Evolutionary conservation across 2,329 filamentous ascomycete genomes (phyloP), one percentile per base, ranked within the genome.

Genomic region (Rasamsonia emersonii): DNA sequence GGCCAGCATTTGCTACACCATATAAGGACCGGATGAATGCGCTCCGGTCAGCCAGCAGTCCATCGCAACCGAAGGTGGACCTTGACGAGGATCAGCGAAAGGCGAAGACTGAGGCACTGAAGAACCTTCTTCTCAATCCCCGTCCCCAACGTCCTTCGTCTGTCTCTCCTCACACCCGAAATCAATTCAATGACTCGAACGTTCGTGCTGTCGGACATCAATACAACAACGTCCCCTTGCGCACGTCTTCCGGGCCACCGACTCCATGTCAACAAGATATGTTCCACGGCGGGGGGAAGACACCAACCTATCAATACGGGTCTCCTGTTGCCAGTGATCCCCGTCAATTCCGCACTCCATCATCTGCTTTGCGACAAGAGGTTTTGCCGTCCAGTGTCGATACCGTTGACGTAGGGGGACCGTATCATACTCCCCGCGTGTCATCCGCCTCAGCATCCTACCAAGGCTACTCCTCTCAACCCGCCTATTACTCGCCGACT

Each of bases 1-100:
- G 71, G 3, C 77, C 77, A 17, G 71, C 79, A 2, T 83, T 84
- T 52, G 78, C 80, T 4, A 80, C 78, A 9, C 58, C 64, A 6
- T 67, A 64, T 39, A 59, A 58, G 36, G 60, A 67, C 37, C 55
- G 62, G 31, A 65, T 67, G 52, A 58, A 61, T 30, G 61, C 61
- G 11, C 40, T 64, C 32, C 59, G 58, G 18, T 54, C 60, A 18
- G 44, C 51, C 10, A 56, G 51, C 35, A 52, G 49, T 14, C 51
- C 53, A 6, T 54, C 54, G 5, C 46, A 53, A 10, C 37, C 50
- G 1, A 33, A 41, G 19, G 39, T 37, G 6, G 41, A 48, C 16
- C 43, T 57, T 28, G 48, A 54, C 27, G 62, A 66, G 37, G 50
- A 54, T 11, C 51, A 66, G 36, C 56, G 57, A 34, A 59, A 51